These are phyloP conservation scores for Diaporthe ilicicola DNA, from an alignment of 2,329 filamentous ascomycete species.

Conservation along the genomic window DNA sequence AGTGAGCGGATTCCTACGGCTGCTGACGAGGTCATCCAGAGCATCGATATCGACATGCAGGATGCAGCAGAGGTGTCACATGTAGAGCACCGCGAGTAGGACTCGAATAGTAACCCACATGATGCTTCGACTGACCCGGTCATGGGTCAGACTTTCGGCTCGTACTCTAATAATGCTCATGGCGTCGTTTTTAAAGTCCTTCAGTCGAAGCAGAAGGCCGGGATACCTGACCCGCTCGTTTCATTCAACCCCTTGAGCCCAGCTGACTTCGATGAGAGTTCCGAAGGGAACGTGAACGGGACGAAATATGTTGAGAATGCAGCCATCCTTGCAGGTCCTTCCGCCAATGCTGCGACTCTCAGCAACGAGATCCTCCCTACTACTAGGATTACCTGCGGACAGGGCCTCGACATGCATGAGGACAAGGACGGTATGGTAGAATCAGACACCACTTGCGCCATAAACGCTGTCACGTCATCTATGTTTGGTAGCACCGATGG, in stretches of 20 bases:
- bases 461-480: background rate
- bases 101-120: background rate
- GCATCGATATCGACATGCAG: conserved; percentile 21
- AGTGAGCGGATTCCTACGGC: background rate
- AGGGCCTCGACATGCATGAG: background rate
- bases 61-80: conserved; percentile 22
- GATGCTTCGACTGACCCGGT: background rate
- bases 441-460: background rate
- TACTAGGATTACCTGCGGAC: too few relatives aligned
- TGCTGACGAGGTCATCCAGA: background rate
- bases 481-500: background rate
- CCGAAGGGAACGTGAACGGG: background rate
- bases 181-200: too few relatives aligned
- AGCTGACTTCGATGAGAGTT: too few relatives aligned
- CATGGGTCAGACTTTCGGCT: background rate
- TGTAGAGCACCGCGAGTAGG: conserved; percentile 28
- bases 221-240: too few relatives aligned
- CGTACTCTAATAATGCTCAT: background rate
- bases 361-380: too few relatives aligned
- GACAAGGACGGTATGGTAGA: background rate
- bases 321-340: background rate
- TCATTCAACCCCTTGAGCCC: background rate
- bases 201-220: too few relatives aligned
- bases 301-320: background rate
- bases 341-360: too few relatives aligned